Percentiles rank a stretch among this genome's conserved stretches.
Evolutionary conservation across 1,139 yeast species (phyloP).

Genomic region (Hanseniaspora sp.): DNA sequence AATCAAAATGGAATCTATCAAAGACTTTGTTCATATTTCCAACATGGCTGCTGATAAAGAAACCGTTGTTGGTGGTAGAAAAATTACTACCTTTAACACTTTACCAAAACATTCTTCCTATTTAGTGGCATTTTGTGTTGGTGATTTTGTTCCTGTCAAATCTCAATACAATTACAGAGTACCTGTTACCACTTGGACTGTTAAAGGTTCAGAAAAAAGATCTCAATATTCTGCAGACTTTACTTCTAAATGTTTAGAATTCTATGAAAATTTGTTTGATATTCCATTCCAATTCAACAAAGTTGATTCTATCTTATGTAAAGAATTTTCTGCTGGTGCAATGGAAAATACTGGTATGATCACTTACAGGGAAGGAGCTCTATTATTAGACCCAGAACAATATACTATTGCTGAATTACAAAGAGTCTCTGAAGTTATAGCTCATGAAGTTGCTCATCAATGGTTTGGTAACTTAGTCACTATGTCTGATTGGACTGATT

Average conservation of each 20-base stretch:
- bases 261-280: slow-evolving; percentile 60
- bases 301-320: slow-evolving; percentile 73
- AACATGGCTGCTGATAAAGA: slow-evolving; percentile 54
- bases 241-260: slow-evolving; percentile 64
- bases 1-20: slow-evolving; percentile 47
- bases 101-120: slow-evolving; percentile 78
- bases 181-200: slow-evolving; percentile 73
- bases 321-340: slow-evolving; percentile 75
- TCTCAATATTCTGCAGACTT: slow-evolving; percentile 62
- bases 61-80: slow-evolving; percentile 38
- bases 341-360: slow-evolving; percentile 90
- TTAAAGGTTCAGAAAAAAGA: slow-evolving; percentile 56
- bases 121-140: slow-evolving; percentile 69
- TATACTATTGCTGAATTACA: slow-evolving; percentile 59
- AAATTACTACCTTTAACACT: slow-evolving; percentile 44
- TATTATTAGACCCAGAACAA: slow-evolving; percentile 54
- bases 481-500: slow-evolving; percentile 92
- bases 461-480: slow-evolving; percentile 91
- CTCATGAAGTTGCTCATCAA: slow-evolving; percentile 85
- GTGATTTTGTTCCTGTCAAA: slow-evolving; percentile 39
- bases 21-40: slow-evolving; percentile 54
- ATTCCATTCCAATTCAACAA: slow-evolving; percentile 71
- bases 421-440: slow-evolving; percentile 77
- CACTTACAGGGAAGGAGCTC: slow-evolving; percentile 70
- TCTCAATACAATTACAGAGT: slow-evolving; percentile 54